Base-by-base conservation (phyloP, 2,329 filamentous ascomycete species). In the Pseudogymnoascus sp. region DNA sequence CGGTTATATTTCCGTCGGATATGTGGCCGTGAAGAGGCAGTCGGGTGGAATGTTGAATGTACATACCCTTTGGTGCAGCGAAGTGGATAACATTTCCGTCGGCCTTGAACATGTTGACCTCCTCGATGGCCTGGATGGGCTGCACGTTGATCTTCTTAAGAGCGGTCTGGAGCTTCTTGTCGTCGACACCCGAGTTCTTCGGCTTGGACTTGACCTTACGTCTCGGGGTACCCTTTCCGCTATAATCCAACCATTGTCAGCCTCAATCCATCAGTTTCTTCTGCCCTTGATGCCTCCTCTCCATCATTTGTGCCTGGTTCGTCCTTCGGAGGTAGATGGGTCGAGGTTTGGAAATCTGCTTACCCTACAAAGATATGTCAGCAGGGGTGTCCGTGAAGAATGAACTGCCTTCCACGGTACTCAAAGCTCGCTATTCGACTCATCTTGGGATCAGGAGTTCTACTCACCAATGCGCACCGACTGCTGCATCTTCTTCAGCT, bases 51-150 rank as follows among this genome's bases (percentile, higher is more conserved):
- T 23, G 42, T 36, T 13, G 33, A 15, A 40, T 23, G 50, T 31
- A 65, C 63, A 38, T 82, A 97, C 95, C 95, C 85, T 97, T 97
- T 73, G 95, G 95, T 75, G 91, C 91, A 74, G 91, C 89, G 78
- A 99, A 99, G 87, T 99, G 95, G 76, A 99, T 97, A 79, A 99
- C 95, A 80, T 99, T 99, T 79, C 95, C 95, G 78, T 99, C 95
- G 77, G 90, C 89, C 90, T 99, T 99, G 89, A 99, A 99, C 95
- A 99, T 99, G 89, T 99, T 99, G 79, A 99, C 95, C 85, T 99
- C 95, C 87, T 99, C 95, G 74, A 99, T 99, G 71, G 90, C 91
- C 84, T 96, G 93, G 81, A 99, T 97, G 75, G 95, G 95, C 87
- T 99, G 95, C 65, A 96, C 93, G 82, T 97, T 97, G 79, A 99